Percentiles rank a stretch among this genome's conserved stretches.
These are phyloP conservation scores for Suillus placidus DNA, from an alignment of 768 basidiomycete species.

Conservation along the genomic window DNA sequence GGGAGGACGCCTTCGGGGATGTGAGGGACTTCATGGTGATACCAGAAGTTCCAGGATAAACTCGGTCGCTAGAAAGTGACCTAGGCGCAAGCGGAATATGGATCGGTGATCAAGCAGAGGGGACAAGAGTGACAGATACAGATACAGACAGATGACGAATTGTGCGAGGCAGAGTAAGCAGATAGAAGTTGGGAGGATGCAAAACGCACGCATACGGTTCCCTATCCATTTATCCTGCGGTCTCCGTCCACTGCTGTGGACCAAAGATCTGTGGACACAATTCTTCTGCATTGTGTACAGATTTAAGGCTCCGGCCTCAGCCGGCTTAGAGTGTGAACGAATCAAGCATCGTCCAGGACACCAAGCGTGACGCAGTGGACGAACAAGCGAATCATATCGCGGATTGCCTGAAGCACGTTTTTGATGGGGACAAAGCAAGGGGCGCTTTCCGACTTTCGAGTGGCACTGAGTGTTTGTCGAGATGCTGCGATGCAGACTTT, in stretches of 20 bases:
- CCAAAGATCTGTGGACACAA: neutral
- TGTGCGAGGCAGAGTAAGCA: no score
- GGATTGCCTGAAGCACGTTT: conserved; percentile 4
- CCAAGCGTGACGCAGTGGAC: neutral
- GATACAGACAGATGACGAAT: neutral
- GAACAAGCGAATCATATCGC: neutral
- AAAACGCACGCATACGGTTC: neutral
- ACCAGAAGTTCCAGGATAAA: neutral
- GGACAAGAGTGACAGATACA: neutral
- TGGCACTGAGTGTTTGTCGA: neutral
- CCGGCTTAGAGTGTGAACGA: no score
- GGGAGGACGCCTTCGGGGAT: neutral
- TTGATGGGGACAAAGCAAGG: conserved; percentile 6
- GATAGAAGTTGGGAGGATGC: neutral
- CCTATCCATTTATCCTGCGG: neutral
- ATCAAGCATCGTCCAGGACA: neutral
- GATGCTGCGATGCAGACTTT: neutral
- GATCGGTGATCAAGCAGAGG: neutral
- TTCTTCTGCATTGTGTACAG: conserved; percentile 2
- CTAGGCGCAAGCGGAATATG: neutral
- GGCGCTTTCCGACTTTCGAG: neutral
- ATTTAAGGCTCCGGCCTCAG: neutral
- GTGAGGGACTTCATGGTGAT: neutral
- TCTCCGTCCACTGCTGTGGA: neutral
- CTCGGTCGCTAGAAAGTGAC: neutral